Percentiles rank a stretch among this genome's conserved stretches.
These are phyloP conservation scores for Phytopythium kandeliae DNA, from an alignment of 352 stramenopile genomes.

Conservation along the genomic window DNA sequence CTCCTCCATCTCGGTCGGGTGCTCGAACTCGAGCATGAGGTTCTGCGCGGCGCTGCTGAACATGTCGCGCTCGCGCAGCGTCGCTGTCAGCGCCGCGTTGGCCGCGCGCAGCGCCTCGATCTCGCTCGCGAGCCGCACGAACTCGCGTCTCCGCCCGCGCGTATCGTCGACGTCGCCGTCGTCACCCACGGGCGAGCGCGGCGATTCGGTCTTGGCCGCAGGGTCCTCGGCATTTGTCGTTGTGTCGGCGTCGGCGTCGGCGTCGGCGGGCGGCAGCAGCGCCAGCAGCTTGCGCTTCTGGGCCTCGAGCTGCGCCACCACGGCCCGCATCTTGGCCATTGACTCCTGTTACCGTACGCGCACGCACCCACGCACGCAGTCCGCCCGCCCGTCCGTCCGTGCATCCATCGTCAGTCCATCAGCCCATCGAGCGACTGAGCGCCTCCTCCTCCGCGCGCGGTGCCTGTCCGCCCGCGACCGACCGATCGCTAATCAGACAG, in stretches of 20 bases:
- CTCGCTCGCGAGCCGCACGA: constrained; percentile 31
- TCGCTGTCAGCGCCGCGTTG: constrained; percentile 34
- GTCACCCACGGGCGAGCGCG: constrained; percentile 4
- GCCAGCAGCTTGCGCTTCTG: constrained; percentile 35
- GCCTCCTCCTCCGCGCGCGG: too few species aligned
- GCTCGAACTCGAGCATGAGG: constrained; percentile 38
- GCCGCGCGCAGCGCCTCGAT: constrained; percentile 38
- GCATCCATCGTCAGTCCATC: not conserved
- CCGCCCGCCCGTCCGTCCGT: too few species aligned
- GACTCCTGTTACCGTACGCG: constrained; percentile 19
- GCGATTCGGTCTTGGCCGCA: not conserved
- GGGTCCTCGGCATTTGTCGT: too few species aligned
- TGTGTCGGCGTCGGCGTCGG: constrained; percentile 7
- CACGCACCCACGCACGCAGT: too few species aligned
- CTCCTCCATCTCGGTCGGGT: not conserved
- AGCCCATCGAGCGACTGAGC: too few species aligned
- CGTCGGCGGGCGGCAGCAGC: not conserved
- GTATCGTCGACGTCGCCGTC: constrained; percentile 1
- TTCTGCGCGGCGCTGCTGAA: constrained; percentile 48
- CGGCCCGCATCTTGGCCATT: constrained; percentile 42
- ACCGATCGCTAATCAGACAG: too few species aligned
- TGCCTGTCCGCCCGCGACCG: too few species aligned
- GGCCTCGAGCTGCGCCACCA: constrained; percentile 37
- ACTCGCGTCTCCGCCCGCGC: too few species aligned
- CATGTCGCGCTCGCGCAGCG: constrained; percentile 41